These are phyloP conservation scores for Mucor plumbeus DNA, from an alignment of 371 early-diverging fungal genomes.

Conservation along the genomic window DNA sequence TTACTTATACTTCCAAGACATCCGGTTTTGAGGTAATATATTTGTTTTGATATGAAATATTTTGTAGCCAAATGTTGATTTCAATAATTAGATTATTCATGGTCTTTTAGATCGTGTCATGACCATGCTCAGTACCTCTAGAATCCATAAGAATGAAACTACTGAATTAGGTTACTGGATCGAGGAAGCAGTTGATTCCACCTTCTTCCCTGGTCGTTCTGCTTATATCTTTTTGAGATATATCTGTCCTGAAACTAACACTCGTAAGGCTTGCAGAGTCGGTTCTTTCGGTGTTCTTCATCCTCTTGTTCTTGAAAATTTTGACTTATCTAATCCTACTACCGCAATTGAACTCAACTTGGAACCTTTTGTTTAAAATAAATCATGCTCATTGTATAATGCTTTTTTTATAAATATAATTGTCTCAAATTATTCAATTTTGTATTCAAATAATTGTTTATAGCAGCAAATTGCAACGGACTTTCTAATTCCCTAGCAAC, in stretches of 20 bases:
- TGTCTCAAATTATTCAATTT: too few species aligned
- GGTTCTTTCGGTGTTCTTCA: conserved; percentile 95
- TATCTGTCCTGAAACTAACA: conserved; percentile 42
- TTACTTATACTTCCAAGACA: conserved; percentile 86
- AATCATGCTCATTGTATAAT: neutral
- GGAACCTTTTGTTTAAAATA: conserved; percentile 90
- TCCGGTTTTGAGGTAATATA: conserved; percentile 87
- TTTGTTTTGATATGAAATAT: neutral
- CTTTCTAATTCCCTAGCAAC: too few species aligned
- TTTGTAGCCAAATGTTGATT: neutral
- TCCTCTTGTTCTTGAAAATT: conserved; percentile 88
- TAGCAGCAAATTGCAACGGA: too few species aligned
- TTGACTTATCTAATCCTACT: conserved; percentile 85
- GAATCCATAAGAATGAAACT: conserved; percentile 49
- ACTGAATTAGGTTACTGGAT: conserved; percentile 79
- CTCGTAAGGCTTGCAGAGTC: conserved; percentile 60
- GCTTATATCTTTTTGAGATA: conserved; percentile 83
- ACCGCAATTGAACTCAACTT: conserved; percentile 94
- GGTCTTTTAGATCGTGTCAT: conserved; percentile 93
- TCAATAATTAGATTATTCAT: conserved; percentile 71
- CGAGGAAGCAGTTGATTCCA: conserved; percentile 78
- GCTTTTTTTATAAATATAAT: neutral
- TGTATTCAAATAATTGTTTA: too few species aligned
- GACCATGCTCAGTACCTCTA: conserved; percentile 72
- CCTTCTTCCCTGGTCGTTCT: conserved; percentile 92